Evolutionary conservation across 345 rosid genomes (phyloP), one percentile per base, ranked within the genome.

Genomic region (Populus alba): DNA sequence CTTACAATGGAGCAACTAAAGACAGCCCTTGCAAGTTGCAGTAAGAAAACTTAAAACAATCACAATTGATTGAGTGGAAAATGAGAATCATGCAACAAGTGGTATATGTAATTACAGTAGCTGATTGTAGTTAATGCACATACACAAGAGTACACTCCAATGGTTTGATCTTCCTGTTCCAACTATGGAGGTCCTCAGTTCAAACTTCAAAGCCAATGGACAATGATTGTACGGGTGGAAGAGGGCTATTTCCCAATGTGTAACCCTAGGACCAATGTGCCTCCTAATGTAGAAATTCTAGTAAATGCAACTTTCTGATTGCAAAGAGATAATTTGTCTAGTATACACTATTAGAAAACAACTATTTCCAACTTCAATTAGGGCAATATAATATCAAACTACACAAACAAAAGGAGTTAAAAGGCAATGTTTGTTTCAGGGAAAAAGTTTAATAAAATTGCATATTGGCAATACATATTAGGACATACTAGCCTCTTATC

Each of bases 91-190:
- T 33, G 27, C 12, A 38, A 59, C 47, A 33, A 20, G 70, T 57
- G 55, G 63, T 23, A 57, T n/a, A 57, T 57, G 62, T 22, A 66
- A 72, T 49, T 66, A 80, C 66, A 66, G 53, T 73, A 18, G 29
- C 22, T 59, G 33, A 23, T 41, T 69, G 53, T 31, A 23, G 41
- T 9, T 20, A 18, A 63, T 59, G 18, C 22, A n/a, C 29, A 49
- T 35, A 5, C 12, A 59, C 63, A n/a, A 11, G 63, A 59, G 63
- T n/a, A n/a, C 29, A 59, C 6, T 25, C 15, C 25, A 59, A 10
- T n/a, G 63, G 63, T 59, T 57, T 59, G 59, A n/a, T 23, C 29
- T 59, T n/a, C 63, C 63, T 9, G 11, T 9, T 23, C 15, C 29
- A 59, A n/a, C 15, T 10, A 59, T n/a, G 29, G 63, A 59, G 63